phyloP scores from a whole-genome alignment of 2,329 filamentous ascomycete species.

The Arthrinium phaeospermum region DNA sequence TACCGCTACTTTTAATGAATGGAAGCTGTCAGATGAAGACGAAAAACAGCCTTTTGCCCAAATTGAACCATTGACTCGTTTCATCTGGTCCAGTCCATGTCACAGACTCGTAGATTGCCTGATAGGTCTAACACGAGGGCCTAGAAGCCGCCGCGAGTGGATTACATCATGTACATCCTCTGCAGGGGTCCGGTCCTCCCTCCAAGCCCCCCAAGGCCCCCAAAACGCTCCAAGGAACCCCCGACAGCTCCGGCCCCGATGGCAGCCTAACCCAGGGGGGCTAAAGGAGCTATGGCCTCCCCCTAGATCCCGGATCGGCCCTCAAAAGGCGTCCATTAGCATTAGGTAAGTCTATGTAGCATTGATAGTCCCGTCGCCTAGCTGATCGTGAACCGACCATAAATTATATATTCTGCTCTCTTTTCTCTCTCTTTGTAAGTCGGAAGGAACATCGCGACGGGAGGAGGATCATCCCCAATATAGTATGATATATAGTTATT shows the following conservation, averaged over 20 bases:
- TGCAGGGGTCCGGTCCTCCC: neutral
- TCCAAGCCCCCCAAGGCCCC: neutral
- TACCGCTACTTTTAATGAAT: neutral
- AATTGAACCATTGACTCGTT: slow-evolving; percentile 14
- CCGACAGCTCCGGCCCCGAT: slow-evolving; percentile 14
- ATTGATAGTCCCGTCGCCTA: neutral
- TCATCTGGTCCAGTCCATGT: slow-evolving; percentile 15
- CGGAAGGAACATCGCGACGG: too few relatives aligned
- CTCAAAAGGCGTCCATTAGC: neutral
- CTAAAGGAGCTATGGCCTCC: slow-evolving; percentile 11
- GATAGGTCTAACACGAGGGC: neutral
- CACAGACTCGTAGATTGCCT: slow-evolving; percentile 4
- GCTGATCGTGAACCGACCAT: neutral
- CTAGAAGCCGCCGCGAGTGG: neutral
- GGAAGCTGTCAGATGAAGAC: neutral
- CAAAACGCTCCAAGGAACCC: neutral
- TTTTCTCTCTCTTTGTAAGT: too few relatives aligned
- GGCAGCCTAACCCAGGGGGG: neutral
- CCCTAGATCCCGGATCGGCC: slow-evolving; percentile 4
- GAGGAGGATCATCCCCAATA: too few relatives aligned
- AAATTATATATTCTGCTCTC: too few relatives aligned
- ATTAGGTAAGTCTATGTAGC: neutral
- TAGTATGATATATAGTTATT: slow-evolving; percentile 27
- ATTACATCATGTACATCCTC: neutral
- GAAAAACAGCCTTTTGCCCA: neutral